Evolutionary conservation across 441 rosid genomes (phyloP), one percentile per base, ranked within the genome.

Genomic region (Croton laevigatus): DNA sequence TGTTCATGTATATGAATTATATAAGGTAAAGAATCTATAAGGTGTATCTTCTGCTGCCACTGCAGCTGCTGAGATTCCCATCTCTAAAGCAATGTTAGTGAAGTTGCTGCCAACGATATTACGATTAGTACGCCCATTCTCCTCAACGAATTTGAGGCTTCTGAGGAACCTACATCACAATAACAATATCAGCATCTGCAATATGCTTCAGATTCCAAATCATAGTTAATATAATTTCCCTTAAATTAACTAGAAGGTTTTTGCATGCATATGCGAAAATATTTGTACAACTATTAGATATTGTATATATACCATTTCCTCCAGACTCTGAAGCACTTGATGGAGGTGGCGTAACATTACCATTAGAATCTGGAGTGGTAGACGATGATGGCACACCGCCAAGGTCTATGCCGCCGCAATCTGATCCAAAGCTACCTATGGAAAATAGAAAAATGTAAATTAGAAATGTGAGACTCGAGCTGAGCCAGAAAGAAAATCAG

Each of bases 391-490:
- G 9, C 9, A 68, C 59, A 19, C 61, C 45, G 9, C 61, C 45
- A 12, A 79, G 23, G 37, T 40, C 62, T 58, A 85, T 46, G 32
- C 40, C 53, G 8, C 7, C 20, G 65, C 88, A 83, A 74, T 83
- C 81, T 19, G 23, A 73, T 68, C 83, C 85, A 0, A 85, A 42
- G 45, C 23, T 62, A 66, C 88, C 88, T 85, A 16, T 14, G 17
- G 10, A 44, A 38, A 49, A 23, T 40, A 9, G 44, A 7, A 40
- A 40, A 40, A 9, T 7, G 8, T 40, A 40, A 2, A 40, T 40
- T 40, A 40, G 44, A 40, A 9, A 40, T 2, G 7, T 40, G 44
- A 6, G 8, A 40, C 10, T 9, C 10, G 44, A 7, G 6, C 8
- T 4, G 7, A 1, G 8, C 8, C 32, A 27, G 10, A 40, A 6